Evolutionary conservation across 495 filamentous ascomycete genomes (phyloP), one percentile per base, ranked within the genome.

Genomic region (Delitschia confertaspora): DNA sequence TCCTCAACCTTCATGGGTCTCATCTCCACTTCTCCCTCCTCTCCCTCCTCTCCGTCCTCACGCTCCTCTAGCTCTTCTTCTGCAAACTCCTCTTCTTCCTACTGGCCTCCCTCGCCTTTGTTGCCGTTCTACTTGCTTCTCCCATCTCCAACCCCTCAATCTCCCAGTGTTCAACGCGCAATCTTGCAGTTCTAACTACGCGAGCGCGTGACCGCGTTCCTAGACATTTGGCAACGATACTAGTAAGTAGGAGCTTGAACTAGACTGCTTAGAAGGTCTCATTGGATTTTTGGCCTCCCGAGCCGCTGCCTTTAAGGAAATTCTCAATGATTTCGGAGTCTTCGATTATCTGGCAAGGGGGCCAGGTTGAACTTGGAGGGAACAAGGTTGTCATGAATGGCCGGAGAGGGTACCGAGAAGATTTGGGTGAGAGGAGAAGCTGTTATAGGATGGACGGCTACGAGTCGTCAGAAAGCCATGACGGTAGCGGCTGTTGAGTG

Each of bases 211-310:
- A 91, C 14, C 91, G 80, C 3, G 93, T 95, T 4, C 78, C 85
- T 63, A 96, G 91, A 29, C 72, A 88, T 63, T 98, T 98, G 9
- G 96, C 69, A 17, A 95, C 88, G 20, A 94, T 65, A 34, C 88
- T 88, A 6, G 87, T 89, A 10, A 88, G 85, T 16, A 83, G 64
- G 65, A 96, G 91, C 43, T 78, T 88, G 19, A 98, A 71, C 58
- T 98, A 91, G 27, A 96, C 91, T 33, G 91, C 91, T 6, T 85
- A 95, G 51, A 78, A 80, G 17, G 91, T 96, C 80, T 98, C 96
- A 68, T 98, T 98, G 64, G 95, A 95, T 63, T 96, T 96, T 63
- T 98, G 91, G 0, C 91, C 91, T 33, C 91, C 91, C 1, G 91
- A 89, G 8, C 91, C 91, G 55, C 76, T 83, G 57, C 91, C 91